A percentile compares a stretch with the other conserved stretches of the same genome.
phyloP scores from a whole-genome alignment of 1,284 basidiomycete genomes.

The Cystobasidiaceae sp. region DNA sequence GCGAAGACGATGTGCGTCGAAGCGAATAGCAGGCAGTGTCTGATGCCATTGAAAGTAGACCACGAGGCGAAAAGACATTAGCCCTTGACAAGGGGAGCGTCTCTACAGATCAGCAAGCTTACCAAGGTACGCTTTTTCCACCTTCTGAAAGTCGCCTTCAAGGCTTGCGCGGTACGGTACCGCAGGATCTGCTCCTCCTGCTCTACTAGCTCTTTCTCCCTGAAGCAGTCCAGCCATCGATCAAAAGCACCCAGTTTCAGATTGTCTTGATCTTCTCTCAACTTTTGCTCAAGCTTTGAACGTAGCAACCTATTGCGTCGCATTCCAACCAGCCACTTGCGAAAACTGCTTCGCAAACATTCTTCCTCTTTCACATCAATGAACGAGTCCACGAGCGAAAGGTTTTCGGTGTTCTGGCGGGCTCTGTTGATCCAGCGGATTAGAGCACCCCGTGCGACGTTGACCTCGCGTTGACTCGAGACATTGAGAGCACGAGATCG shows the following conservation, averaged over 20 bases:
- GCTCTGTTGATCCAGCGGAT: background rate
- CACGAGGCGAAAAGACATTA: too few relatives aligned
- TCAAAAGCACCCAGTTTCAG: slow-evolving; percentile 2
- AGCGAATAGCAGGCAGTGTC: slow-evolving; percentile 30
- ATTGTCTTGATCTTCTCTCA: background rate
- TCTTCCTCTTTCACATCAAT: slow-evolving; percentile 30
- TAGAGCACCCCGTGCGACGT: background rate
- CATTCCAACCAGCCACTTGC: slow-evolving; percentile 10
- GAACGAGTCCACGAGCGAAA: slow-evolving; percentile 21
- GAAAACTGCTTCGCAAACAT: background rate
- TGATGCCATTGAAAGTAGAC: background rate
- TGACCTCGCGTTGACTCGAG: background rate
- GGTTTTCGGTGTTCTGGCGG: slow-evolving; percentile 6
- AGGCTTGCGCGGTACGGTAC: background rate
- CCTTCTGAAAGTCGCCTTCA: background rate
- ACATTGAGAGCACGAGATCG: slow-evolving; percentile 14
- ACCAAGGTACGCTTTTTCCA: slow-evolving; percentile 27
- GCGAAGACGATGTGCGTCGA: background rate
- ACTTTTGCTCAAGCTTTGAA: background rate
- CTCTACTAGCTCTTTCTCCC: slow-evolving; percentile 16
- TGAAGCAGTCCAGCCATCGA: slow-evolving; percentile 3
- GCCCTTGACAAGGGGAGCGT: too few relatives aligned
- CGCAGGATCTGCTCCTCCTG: slow-evolving; percentile 21
- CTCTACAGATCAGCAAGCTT: too few relatives aligned
- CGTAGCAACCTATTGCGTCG: slow-evolving; percentile 1